Conservation (phyloP, 1,139 yeast species). For the Suhomyces kunorum region DNA sequence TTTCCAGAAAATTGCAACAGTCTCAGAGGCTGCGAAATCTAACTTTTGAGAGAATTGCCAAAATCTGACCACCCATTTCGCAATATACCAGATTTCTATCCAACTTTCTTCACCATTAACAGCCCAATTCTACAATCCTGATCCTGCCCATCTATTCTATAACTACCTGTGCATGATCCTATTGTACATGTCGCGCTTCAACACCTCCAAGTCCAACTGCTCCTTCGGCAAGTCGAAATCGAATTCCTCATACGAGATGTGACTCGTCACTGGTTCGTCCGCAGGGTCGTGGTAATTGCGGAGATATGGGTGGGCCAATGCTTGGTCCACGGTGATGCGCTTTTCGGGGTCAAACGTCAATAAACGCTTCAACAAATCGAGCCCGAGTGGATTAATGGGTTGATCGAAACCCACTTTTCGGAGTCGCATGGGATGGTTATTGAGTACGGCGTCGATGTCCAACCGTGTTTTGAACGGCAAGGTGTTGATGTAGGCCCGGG, state of each 20-base stretch:
- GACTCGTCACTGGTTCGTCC: conserved; percentile 63
- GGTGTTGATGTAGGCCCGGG: conserved; percentile 59
- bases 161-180: conserved; percentile 44
- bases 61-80: too few relatives aligned
- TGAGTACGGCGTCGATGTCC: conserved; percentile 15
- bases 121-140: too few relatives aligned
- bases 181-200: conserved; percentile 56
- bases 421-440: conserved; percentile 19
- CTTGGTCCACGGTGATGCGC: conserved; percentile 65
- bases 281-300: conserved; percentile 67
- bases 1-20: too few relatives aligned
- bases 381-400: conserved; percentile 53
- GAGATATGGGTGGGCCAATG: conserved; percentile 66
- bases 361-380: conserved; percentile 61
- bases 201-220: conserved; percentile 46
- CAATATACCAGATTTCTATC: too few relatives aligned
- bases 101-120: too few relatives aligned
- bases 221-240: conserved; percentile 61
- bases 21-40: too few relatives aligned
- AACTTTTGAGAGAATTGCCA: too few relatives aligned
- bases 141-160: too few relatives aligned
- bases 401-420: conserved; percentile 12
- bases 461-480: conserved; percentile 43
- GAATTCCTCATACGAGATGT: conserved; percentile 36
- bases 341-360: conserved; percentile 64